Evolutionary conservation across 1,284 basidiomycete species (phyloP), one percentile per base, ranked within the genome.

Genomic region (Naganishia liquefaciens): DNA sequence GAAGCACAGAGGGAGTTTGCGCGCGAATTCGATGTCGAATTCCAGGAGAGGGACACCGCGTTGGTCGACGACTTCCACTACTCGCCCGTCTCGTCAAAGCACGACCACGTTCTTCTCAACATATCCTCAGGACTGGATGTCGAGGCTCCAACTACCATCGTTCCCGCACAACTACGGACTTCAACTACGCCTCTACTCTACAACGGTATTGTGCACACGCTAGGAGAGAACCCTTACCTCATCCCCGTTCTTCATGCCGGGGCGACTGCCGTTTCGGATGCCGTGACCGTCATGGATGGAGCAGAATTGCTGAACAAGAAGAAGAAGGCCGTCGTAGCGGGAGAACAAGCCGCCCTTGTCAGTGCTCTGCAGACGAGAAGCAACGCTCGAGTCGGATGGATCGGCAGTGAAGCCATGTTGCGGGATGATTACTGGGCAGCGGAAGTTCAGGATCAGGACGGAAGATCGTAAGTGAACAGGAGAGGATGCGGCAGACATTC

Each of bases 361-460:
- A 89, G 88, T 3, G 94, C 91, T 6, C 90, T 98, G 83, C 95
- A 99, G 80, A 86, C 91, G 1, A 80, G 83, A 27, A 85, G 85
- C 65, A 91, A 89, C 70, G 87, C 88, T 0, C 83, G 94, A 11
- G 86, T 88, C 27, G 85, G 87, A 2, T 96, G 92, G 80, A 82
- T 89, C 3, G 95, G 94, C 10, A 87, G 90, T 40, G 82, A 87
- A 1, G 88, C 89, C 9, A 70, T 94, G 66, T 89, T 98, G 76
- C 86, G 84, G 23, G 79, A 84, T 67, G 67, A 70, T 50, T 77
- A 75, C 63, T 79, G 77, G 76, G 61, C 63, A 19, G 73, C 68
- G 43, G 71, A 68, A 49, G 74, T 80, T 42, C 37, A 33, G 25
- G 52, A 74, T 28, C 62, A 51, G 2, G 71, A 73, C 49, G 73